Base-by-base conservation (phyloP, 306 rosid species). In the Cucurbita pepo region DNA sequence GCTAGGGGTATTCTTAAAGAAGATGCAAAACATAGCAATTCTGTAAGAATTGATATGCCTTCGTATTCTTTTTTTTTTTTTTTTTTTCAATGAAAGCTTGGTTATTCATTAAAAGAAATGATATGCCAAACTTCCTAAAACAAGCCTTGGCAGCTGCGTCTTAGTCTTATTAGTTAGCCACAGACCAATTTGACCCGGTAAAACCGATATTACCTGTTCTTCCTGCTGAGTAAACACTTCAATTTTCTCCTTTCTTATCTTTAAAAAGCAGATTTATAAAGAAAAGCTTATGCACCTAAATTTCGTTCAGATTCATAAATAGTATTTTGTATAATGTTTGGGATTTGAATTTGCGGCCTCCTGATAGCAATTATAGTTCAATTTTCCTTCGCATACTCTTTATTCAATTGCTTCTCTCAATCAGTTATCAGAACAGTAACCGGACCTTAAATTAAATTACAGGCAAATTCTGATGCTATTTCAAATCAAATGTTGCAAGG, bases 1-100 rank as follows among this genome's bases (percentile, higher is more conserved):
- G 96, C 96, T 56, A 83, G 98, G 82, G 98, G 98, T 63, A 88
- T 93, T 80, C 90, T 93, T 62, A 86, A 85, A 78, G 91, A 88
- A 11, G 79, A 83, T 73, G 73, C 77, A 40, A 77, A 56, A 41
- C 52, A 84, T 18, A 52, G 60, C 40, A 67, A 77, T 60, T 36
- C 61, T 59, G 97, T 87, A 88, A 87, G 92, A 66, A 71, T 76
- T 61, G 44, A 72, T 66, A 8, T 48, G 52, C 60, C 52, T 30
- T 30, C 1, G 34, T 30, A 30, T 30, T 30, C 34, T 30, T 30
- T 2, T 30, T 2, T 2, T 30, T 30, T 2, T 30, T 30, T 2
- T 30, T 30, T 30, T 2, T 30, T 30, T 30, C 34, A 30, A 30
- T 30, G 34, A 30, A 30, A 30, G 34, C 34, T 30, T 30, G 34